These are phyloP conservation scores for Fusarium redolens DNA, from an alignment of 2,329 filamentous ascomycete species.

Conservation along the genomic window DNA sequence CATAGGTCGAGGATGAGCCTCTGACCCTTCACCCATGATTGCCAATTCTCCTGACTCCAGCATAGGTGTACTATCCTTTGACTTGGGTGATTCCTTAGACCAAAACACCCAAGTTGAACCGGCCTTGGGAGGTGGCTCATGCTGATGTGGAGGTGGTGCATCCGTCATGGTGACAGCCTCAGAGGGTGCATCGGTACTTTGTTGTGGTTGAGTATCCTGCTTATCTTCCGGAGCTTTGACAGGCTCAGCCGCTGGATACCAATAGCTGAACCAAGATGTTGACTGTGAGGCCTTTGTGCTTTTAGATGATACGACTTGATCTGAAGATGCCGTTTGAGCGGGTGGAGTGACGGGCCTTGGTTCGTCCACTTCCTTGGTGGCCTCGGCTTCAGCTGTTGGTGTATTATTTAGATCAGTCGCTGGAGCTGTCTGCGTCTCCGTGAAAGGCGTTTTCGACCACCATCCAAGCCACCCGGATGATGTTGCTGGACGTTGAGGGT, in stretches of 20 bases:
- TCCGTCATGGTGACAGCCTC: constrained; percentile 59
- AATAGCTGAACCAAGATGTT: constrained; percentile 56
- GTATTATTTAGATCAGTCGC: constrained; percentile 23
- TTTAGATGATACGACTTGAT: constrained; percentile 24
- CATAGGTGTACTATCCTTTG: constrained; percentile 45
- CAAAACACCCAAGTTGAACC: constrained; percentile 85
- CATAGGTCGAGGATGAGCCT: constrained; percentile 64
- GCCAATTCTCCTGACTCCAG: constrained; percentile 65
- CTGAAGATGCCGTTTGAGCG: constrained; percentile 28
- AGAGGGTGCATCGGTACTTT: constrained; percentile 34
- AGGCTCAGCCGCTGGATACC: constrained; percentile 46
- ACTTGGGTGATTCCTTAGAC: constrained; percentile 68
- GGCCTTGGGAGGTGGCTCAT: constrained; percentile 56
- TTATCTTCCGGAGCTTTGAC: constrained; percentile 22
- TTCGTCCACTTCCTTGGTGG: constrained; percentile 27
- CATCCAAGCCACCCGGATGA: constrained; percentile 68
- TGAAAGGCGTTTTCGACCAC: constrained; percentile 53
- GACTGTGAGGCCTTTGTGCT: constrained; percentile 34
- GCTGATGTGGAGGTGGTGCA: constrained; percentile 49
- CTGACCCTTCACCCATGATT: constrained; percentile 66
- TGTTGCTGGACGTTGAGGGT: constrained; percentile 37
- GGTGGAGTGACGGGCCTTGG: constrained; percentile 41
- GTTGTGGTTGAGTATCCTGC: constrained; percentile 16
- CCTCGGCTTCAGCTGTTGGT: constrained; percentile 12
- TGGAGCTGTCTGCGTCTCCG: constrained; percentile 36